These are phyloP conservation scores for Rhizopogon rudus DNA, from an alignment of 768 basidiomycete species.

Conservation along the genomic window DNA sequence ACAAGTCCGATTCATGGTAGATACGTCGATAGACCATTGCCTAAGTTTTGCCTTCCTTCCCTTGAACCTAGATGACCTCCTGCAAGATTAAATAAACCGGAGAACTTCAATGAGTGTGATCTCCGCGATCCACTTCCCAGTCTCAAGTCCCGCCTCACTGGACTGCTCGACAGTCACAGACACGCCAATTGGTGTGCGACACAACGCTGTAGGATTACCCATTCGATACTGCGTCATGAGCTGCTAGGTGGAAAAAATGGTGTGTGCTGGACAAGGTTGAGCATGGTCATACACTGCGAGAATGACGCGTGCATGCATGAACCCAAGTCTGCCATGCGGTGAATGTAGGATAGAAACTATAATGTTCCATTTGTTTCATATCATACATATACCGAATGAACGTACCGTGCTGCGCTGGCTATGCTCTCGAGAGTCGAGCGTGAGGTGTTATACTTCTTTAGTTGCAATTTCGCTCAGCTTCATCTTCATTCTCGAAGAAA, in stretches of 20 bases:
- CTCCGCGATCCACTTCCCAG: constrained; percentile 95
- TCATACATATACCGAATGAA: no score
- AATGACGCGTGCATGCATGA: constrained; percentile 84
- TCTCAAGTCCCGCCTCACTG: constrained; percentile 86
- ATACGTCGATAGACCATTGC: no score
- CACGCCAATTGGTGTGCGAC: constrained; percentile 86
- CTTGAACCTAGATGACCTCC: no score
- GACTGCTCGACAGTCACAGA: constrained; percentile 97
- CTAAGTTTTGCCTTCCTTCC: no score
- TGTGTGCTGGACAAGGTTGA: constrained; percentile 27
- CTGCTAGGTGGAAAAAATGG: constrained; percentile 77
- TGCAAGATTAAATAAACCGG: no score
- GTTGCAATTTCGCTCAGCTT: constrained; percentile 39
- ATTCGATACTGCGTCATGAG: constrained; percentile 70
- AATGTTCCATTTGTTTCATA: no score
- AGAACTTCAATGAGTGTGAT: no score
- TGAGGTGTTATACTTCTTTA: constrained; percentile 57
- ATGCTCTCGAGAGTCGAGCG: no score
- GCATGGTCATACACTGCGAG: no score
- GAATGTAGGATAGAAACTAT: constrained; percentile 26
- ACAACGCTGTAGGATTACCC: constrained; percentile 89
- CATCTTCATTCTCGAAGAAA: no score
- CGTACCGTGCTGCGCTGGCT: no score
- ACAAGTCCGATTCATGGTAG: no score
- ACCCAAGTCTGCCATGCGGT: constrained; percentile 23